Evolutionary conservation across 768 basidiomycete species (phyloP).

Genomic region (Mycena kentingensis): DNA sequence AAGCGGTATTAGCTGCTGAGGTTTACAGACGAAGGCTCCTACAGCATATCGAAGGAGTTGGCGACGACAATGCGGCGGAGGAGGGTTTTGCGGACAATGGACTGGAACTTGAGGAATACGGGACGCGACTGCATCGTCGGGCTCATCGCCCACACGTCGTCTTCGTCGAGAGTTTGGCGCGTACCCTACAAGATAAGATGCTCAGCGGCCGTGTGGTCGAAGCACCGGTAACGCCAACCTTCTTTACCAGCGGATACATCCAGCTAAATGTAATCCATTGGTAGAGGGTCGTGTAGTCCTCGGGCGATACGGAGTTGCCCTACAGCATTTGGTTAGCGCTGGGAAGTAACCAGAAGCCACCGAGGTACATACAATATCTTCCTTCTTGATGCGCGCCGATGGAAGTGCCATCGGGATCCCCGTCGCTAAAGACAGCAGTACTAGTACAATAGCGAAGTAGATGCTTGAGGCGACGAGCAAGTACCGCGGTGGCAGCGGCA

Average conservation of each 20-base stretch:
- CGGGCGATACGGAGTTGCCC: constrained; percentile 38
- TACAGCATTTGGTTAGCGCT: no score
- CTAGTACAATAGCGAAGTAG: constrained; percentile 47
- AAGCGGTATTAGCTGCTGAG: not conserved
- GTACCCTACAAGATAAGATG: constrained; percentile 37
- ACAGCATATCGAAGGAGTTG: constrained; percentile 51
- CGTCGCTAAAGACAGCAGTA: constrained; percentile 50
- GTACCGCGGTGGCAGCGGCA: constrained; percentile 40
- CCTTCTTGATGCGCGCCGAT: constrained; percentile 47
- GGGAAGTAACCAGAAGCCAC: no score
- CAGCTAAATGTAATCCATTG: constrained; percentile 74
- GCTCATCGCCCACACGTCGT: constrained; percentile 72
- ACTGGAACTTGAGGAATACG: constrained; percentile 54
- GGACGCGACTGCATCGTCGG: constrained; percentile 68
- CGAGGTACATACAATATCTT: constrained; percentile 58
- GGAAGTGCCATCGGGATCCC: constrained; percentile 69
- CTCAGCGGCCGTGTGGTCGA: no score
- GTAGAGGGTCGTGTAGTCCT: constrained; percentile 74
- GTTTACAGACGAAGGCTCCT: constrained; percentile 12
- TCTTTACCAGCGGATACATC: constrained; percentile 64
- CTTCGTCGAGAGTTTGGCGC: constrained; percentile 59
- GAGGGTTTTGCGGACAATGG: constrained; percentile 39
- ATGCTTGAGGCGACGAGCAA: constrained; percentile 30
- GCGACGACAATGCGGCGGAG: constrained; percentile 44
- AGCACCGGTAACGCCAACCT: no score